Percentiles rank a stretch among this genome's conserved stretches.
Conservation (phyloP, 2,329 filamentous ascomycete genomes). For the Cyanodermella asteris region DNA sequence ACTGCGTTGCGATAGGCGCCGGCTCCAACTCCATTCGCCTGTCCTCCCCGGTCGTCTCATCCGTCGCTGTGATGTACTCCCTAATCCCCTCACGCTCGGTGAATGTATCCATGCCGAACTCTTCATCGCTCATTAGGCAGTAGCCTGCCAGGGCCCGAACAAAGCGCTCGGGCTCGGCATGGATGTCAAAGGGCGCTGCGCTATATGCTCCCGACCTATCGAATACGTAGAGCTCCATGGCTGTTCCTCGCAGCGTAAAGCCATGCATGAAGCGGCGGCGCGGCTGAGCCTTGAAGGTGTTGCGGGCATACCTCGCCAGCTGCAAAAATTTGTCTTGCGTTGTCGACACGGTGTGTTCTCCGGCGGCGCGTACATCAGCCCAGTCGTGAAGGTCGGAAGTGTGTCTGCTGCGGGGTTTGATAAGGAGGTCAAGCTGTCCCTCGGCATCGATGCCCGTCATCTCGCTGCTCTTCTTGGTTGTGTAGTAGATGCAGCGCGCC, state of each 20-base stretch:
- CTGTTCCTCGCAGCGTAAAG: slow-evolving; percentile 10
- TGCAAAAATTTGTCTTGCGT: slow-evolving; percentile 7
- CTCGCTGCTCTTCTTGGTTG: slow-evolving; percentile 7
- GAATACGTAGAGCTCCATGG: slow-evolving; percentile 13
- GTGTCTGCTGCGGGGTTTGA: slow-evolving; percentile 4
- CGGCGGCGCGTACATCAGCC: slow-evolving; percentile 8
- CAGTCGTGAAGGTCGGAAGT: slow-evolving; percentile 6
- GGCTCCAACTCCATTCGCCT: slow-evolving; percentile 5
- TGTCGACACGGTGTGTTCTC: slow-evolving; percentile 6
- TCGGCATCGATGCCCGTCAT: slow-evolving; percentile 6
- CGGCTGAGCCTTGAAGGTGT: slow-evolving; percentile 13
- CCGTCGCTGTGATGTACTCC: slow-evolving; percentile 4
- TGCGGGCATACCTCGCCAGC: slow-evolving; percentile 6
- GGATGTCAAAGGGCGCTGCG: slow-evolving; percentile 13
- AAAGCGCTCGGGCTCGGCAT: slow-evolving; percentile 12
- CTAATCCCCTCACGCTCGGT: slow-evolving; percentile 6
- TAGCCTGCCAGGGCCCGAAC: slow-evolving; percentile 12
- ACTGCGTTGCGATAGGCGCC: slow-evolving; percentile 2
- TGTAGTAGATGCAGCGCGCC: slow-evolving; percentile 5
- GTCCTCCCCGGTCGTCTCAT: slow-evolving; percentile 3
- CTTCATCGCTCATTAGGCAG: slow-evolving; percentile 13
- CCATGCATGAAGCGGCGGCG: slow-evolving; percentile 13
- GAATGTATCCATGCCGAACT: slow-evolving; percentile 14
- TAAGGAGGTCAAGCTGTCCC: slow-evolving; percentile 8
- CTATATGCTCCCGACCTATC: slow-evolving; percentile 15